Evolutionary conservation across 257 asterid genomes (phyloP).

Genomic region (Solanum rostratum): DNA sequence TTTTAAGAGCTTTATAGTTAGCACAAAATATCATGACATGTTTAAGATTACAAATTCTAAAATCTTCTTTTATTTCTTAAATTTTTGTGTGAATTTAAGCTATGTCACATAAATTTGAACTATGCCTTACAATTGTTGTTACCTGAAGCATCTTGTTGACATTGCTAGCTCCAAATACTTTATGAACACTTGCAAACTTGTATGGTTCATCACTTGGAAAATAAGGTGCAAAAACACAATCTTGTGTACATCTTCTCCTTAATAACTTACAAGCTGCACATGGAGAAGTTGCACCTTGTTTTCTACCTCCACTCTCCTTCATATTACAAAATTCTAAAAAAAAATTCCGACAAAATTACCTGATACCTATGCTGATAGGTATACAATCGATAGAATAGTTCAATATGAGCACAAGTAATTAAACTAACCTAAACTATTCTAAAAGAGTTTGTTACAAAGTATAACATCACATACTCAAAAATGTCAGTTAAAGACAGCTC

Average conservation of each 20-base stretch:
- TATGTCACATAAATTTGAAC: background rate
- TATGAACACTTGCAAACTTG: slow-evolving; percentile 85
- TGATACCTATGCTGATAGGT: background rate
- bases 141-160: slow-evolving; percentile 95
- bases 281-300: slow-evolving; percentile 55
- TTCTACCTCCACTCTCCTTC: slow-evolving; percentile 43
- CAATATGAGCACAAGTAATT: background rate
- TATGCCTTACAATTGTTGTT: background rate
- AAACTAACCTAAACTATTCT: background rate
- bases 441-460: background rate
- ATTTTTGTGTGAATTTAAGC: background rate
- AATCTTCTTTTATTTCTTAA: background rate
- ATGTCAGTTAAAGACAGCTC: background rate
- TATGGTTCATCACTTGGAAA: slow-evolving; percentile 89
- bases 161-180: slow-evolving; percentile 92
- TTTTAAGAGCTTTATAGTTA: background rate
- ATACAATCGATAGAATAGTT: background rate
- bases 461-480: background rate
- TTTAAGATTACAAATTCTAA: background rate
- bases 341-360: background rate
- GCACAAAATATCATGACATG: background rate
- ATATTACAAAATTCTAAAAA: background rate
- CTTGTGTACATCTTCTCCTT: slow-evolving; percentile 68
- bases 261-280: slow-evolving; percentile 94
- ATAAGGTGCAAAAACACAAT: slow-evolving; percentile 78